Base-by-base conservation (phyloP, 352 stramenopile species). In the Globisporangium nunn region DNA sequence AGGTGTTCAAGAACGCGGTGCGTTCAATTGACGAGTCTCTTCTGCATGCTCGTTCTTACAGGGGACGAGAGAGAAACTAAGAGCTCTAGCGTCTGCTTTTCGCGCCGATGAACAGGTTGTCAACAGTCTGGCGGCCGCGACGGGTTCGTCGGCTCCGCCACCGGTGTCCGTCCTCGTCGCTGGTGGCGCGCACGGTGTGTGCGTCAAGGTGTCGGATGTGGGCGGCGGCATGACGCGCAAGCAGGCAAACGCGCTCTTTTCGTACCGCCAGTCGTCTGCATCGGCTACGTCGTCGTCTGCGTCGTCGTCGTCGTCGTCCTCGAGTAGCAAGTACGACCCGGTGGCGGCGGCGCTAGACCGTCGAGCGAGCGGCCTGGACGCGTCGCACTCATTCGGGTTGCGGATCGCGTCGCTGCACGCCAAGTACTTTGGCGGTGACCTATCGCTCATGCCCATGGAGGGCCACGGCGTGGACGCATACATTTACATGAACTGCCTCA, bases 401-500 rank as follows among this genome's bases (percentile, higher is more conserved):
- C 96, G 95, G 47, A 91, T 93, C 49, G 82, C 82, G 3, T 75
- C 76, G 60, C 88, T 96, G 31, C 99, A 99, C 66, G 95, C 96
- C 35, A 87, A 97, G 54, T 99, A 99, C 78, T 99, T 99, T 85
- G 97, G 96, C 29, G 97, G 97, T 10, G 97, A 98, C 67, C 75
- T 99, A 47, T 93, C 87, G 62, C 91, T 99, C 53, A 99, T 99
- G 88, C 98, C 94, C 33, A 99, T 99, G 94, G 96, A 99, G 55
- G 97, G 97, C 29, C 98, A 98, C 68, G 97, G 97, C 37, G 98
- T 98, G 41, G 97, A 99, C 77, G 74, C 82, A 57, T 93, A 93
- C 76, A 87, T 93, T 78, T 91, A 93, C 72, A 87, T 89, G 76
- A 91, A 85, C 60, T 88, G 80, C 64, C 76, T 93, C 59, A 89